phyloP scores from a whole-genome alignment of 2,329 filamentous ascomycete genomes.

The Boeremia lycopersici region DNA sequence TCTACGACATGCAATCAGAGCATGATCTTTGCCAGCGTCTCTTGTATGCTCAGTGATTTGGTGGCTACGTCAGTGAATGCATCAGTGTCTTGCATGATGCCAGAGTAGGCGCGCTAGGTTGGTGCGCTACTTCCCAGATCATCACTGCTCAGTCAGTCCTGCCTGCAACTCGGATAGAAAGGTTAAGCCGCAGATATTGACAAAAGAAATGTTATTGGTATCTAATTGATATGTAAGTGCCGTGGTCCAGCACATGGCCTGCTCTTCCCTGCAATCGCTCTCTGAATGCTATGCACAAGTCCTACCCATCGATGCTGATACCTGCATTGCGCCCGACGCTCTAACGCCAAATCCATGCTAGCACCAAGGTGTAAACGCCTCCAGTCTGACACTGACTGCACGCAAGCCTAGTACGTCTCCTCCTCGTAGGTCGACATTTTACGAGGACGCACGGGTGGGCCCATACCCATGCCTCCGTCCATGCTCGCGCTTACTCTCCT shows the following conservation, averaged over 20 bases:
- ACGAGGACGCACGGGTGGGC: conserved; percentile 54
- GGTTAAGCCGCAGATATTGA: conserved; percentile 5
- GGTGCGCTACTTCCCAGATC: no score
- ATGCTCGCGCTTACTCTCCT: conserved; percentile 48
- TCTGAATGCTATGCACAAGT: conserved; percentile 3
- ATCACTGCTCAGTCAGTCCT: no score
- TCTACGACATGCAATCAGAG: no score
- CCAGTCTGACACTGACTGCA: not conserved
- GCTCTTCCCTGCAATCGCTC: conserved; percentile 6
- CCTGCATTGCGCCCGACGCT: conserved; percentile 5
- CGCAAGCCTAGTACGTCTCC: conserved; percentile 58
- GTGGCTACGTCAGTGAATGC: no score
- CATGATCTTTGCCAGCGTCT: no score
- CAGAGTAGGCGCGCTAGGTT: no score
- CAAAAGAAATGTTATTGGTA: conserved; percentile 42
- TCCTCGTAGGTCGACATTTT: conserved; percentile 59
- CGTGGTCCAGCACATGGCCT: conserved; percentile 16
- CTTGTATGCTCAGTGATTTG: no score
- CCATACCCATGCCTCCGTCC: conserved; percentile 55
- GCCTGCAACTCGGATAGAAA: no score
- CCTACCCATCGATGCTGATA: not conserved
- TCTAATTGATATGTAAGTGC: conserved; percentile 33
- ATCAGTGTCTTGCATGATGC: no score
- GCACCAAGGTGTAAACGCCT: conserved; percentile 3
- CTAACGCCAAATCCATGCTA: conserved; percentile 16